Evolutionary conservation across 1,284 basidiomycete genomes (phyloP), one percentile per base, ranked within the genome.

Genomic region (Amylostereum chailletii): DNA sequence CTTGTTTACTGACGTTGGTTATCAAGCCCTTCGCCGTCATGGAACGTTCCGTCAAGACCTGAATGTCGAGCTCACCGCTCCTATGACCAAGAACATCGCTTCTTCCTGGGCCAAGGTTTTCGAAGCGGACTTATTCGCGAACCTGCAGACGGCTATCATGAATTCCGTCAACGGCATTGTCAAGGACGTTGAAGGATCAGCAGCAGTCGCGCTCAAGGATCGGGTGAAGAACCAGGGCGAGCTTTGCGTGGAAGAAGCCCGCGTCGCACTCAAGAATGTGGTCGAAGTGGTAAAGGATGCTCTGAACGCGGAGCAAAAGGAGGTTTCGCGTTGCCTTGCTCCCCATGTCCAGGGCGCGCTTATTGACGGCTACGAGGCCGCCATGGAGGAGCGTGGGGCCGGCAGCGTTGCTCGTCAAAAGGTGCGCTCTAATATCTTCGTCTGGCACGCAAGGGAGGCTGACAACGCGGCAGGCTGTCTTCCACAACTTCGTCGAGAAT

Each of bases 331-430:
- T 10, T 74, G 68, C 53, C 65, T 83, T 50, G 71, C 76, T 7
- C 79, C 79, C 2, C 76, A 80, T 57, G 71, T 83, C 9, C 73
- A 76, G 56, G 58, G 61, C 30, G 70, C 77, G 54, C 66, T 83
- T 5, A 36, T 64, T 3, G 69, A 73, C 3, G 77, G 75, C 0
- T 83, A 83, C 57, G 60, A 72, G 43, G 61, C 54, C 3, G 79
- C 79, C 0, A 74, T 77, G 71, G 65, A 71, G 46, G 76, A 81
- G 56, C 62, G 69, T 33, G 80, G 79, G 0, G 63, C 43, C 10
- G 80, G 80, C 27, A 78, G 76, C 52, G 79, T 81, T 4, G 75
- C 72, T 4, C 69, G 78, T 6, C 80, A 82, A 63, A 83, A 81
- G 71, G 78, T 77, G 46, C 33, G 51, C 49, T 41, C 34, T 34